These are phyloP conservation scores for Ottelia alismoides DNA, from an alignment of 106 monocot genomes.

Conservation along the genomic window DNA sequence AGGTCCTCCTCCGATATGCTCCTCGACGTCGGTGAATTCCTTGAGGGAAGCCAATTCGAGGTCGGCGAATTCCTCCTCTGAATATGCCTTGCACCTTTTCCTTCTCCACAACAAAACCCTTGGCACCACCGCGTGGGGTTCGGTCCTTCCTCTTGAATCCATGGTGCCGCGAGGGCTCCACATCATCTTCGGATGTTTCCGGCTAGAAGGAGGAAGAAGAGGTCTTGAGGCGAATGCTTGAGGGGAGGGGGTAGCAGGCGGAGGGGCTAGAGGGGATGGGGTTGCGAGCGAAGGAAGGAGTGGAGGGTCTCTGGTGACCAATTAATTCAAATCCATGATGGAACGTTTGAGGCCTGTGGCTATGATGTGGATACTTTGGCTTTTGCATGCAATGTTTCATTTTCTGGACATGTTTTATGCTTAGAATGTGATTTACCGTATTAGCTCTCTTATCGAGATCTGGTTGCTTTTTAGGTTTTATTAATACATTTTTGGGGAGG, in stretches of 20 bases:
- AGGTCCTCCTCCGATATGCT: too few species aligned
- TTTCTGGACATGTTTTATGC: too few species aligned
- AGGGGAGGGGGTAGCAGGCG: conserved; percentile 63
- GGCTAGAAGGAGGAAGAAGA: conserved; percentile 12
- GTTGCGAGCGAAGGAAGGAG: conserved; percentile 75
- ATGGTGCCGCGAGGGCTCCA: conserved; percentile 30
- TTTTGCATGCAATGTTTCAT: too few species aligned
- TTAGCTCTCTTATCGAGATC: too few species aligned
- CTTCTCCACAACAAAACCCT: too few species aligned
- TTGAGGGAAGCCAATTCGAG: conserved; percentile 17
- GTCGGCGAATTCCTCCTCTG: conserved; percentile 19
- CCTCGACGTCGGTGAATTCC: conserved; percentile 7
- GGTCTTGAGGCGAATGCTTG: conserved; percentile 41
- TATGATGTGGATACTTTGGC: too few species aligned
- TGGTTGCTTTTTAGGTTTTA: too few species aligned
- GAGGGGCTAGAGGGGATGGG: conserved; percentile 77
- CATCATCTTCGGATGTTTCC: neutral
- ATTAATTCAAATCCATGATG: too few species aligned
- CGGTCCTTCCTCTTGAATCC: conserved; percentile 84
- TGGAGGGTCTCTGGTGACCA: too few species aligned
- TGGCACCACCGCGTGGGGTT: conserved; percentile 36
- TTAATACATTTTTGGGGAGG: too few species aligned
- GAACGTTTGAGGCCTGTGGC: too few species aligned
- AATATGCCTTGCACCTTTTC: neutral
- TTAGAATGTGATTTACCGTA: too few species aligned